Base-by-base conservation (phyloP, 768 basidiomycete species). In the Boletus rubescentipes region DNA sequence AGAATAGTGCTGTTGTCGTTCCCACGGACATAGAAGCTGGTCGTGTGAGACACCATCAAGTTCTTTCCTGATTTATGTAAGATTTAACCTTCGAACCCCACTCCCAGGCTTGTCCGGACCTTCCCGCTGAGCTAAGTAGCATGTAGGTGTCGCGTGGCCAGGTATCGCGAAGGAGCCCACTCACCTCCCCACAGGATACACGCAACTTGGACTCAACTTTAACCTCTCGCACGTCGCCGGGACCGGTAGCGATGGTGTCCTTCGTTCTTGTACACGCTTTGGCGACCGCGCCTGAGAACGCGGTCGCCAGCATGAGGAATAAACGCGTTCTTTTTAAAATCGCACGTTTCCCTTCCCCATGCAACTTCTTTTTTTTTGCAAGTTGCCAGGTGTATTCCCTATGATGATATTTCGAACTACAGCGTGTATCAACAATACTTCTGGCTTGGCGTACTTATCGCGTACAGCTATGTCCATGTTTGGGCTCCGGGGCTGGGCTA, bases 21-120 rank as follows among this genome's bases (percentile, higher is more conserved):
- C 49, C 32, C 59, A 61, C 42, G 42, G n/a, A n/a, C n/a, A n/a
- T n/a, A 31, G 39, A 41, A 39, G 30, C 15, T 2, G 21, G 23
- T 53, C 39, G 38, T 48, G 56, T 23, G 48, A 41, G 58, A 38
- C 34, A 10, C 35, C 29, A 10, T 45, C 16, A n/a, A 35, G 15
- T 32, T 12, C 26, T n/a, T n/a, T 37, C 30, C 47, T 14, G 5
- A 40, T 51, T 29, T 44, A 43, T 16, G 20, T 41, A 39, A 41
- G 18, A n/a, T 53, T 42, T 47, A 14, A 14, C 29, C 34, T 43
- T 57, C 7, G 29, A 29, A 20, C 34, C 9, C 7, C 7, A 9
- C 14, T 35, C 40, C 16, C 45, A 45, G 31, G 8, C 11, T 26
- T 6, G 7, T 16, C 39, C 34, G 20, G 38, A 11, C 31, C 38